Evolutionary conservation across 1,284 basidiomycete species (phyloP).

Genomic region (Ceratobasidium sp.): DNA sequence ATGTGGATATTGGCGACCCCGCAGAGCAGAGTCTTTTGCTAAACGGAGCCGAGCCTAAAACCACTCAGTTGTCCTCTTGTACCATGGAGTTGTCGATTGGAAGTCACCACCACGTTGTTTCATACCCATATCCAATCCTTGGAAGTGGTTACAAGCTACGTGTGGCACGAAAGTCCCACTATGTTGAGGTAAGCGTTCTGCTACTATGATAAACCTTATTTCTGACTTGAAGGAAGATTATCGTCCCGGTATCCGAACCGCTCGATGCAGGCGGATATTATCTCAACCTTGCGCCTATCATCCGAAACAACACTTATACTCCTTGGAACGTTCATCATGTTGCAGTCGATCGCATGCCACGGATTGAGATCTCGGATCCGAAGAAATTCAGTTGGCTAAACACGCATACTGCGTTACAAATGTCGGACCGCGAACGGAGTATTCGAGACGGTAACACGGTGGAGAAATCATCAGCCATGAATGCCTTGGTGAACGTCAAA

Average conservation of each 20-base stretch:
- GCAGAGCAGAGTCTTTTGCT: background rate
- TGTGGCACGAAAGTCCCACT: constrained; percentile 30
- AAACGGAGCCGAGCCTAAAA: background rate
- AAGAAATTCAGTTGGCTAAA: constrained; percentile 52
- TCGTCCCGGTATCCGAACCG: constrained; percentile 53
- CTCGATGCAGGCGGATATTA: constrained; percentile 52
- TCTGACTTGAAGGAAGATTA: constrained; percentile 51
- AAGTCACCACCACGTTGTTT: background rate
- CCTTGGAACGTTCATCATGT: constrained; percentile 57
- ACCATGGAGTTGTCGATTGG: constrained; percentile 27
- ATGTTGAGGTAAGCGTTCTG: constrained; percentile 27
- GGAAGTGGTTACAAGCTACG: background rate
- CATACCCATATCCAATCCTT: constrained; percentile 34
- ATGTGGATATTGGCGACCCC: background rate
- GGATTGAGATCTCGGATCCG: constrained; percentile 46
- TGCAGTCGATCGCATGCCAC: constrained; percentile 52
- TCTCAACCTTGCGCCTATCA: constrained; percentile 57
- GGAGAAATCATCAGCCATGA: constrained; percentile 44
- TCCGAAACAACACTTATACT: background rate
- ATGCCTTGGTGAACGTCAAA: constrained; percentile 49
- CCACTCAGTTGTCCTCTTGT: constrained; percentile 8
- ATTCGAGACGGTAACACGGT: constrained; percentile 50
- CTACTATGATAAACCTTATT: background rate
- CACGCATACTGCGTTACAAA: constrained; percentile 52
- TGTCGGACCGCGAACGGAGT: constrained; percentile 55